phyloP scores from a whole-genome alignment of 768 basidiomycete species.

The Auriculariales sp. region DNA sequence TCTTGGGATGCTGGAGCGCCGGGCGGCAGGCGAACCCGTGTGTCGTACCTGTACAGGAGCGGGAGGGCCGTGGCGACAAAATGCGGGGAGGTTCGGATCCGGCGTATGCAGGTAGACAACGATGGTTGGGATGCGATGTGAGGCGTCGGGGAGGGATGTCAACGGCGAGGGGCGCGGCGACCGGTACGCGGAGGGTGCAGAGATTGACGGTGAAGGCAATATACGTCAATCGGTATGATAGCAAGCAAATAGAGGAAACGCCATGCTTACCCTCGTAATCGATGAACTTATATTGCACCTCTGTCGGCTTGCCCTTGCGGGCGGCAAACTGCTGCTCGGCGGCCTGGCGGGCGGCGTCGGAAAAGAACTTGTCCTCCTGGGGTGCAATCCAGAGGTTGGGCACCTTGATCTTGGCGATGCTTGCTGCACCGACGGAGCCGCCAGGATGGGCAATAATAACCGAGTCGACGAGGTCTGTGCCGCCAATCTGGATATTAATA shows the following conservation, averaged over 20 bases:
- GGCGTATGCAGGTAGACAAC: too few relatives aligned
- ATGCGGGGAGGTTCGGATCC: not conserved
- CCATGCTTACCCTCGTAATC: constrained; percentile 20
- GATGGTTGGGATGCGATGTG: too few relatives aligned
- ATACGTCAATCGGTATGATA: too few relatives aligned
- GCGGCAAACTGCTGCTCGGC: constrained; percentile 18
- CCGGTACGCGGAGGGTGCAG: too few relatives aligned
- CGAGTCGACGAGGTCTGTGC: constrained; percentile 19
- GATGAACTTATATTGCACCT: constrained; percentile 21
- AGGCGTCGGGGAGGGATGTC: too few relatives aligned
- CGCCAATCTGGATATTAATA: constrained; percentile 15
- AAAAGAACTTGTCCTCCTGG: not conserved
- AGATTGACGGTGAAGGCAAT: too few relatives aligned
- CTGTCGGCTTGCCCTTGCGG: constrained; percentile 15
- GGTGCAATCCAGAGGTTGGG: constrained; percentile 18
- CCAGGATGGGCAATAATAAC: constrained; percentile 30
- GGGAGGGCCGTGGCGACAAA: not conserved
- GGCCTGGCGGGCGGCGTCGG: constrained; percentile 10
- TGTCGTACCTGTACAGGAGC: constrained; percentile 19
- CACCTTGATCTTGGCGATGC: constrained; percentile 23
- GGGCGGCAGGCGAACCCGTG: constrained; percentile 38
- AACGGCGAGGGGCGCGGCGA: too few relatives aligned
- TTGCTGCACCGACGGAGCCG: constrained; percentile 11
- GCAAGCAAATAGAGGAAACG: too few relatives aligned
- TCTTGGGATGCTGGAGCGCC: constrained; percentile 25